phyloP scores from a whole-genome alignment of 176 grass and related monocot species.

The Areca catechu region DNA sequence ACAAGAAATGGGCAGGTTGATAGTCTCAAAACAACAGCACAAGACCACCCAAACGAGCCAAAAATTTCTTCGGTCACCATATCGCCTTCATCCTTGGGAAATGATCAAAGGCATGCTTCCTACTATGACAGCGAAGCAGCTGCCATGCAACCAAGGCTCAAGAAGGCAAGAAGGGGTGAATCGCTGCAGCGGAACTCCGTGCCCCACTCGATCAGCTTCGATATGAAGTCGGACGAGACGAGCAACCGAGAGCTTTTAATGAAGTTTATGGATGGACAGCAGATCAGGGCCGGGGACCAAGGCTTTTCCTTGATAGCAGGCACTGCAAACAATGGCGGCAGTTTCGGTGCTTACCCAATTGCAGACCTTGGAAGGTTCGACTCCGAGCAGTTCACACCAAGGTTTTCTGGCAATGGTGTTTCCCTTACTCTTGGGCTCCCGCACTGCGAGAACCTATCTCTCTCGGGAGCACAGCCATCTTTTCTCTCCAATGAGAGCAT shows the following conservation, averaged over 20 bases:
- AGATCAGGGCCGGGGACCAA: constrained; percentile 15
- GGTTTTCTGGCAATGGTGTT: constrained; percentile 56
- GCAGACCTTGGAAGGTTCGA: constrained; percentile 47
- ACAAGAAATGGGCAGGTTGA: not conserved
- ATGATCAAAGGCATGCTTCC: not conserved
- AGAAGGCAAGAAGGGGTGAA: constrained; percentile 50
- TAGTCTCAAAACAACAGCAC: not conserved
- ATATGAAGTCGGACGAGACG: constrained; percentile 39
- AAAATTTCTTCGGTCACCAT: not conserved
- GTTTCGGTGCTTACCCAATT: constrained; percentile 37
- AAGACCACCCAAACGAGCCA: not conserved
- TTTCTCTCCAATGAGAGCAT: constrained; percentile 30
- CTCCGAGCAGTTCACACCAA: constrained; percentile 47
- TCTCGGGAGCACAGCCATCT: constrained; percentile 36
- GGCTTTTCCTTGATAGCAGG: constrained; percentile 7
- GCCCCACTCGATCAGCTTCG: not conserved
- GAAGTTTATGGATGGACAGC: constrained; percentile 84
- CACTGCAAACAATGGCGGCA: not conserved
- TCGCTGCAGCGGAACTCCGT: constrained; percentile 11
- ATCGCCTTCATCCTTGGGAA: not conserved
- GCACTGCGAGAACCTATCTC: constrained; percentile 50
- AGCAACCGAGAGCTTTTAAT: constrained; percentile 83
- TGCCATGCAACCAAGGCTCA: constrained; percentile 27
- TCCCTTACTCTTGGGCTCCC: constrained; percentile 90
- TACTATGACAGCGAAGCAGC: not conserved